Base-by-base conservation (phyloP, 768 basidiomycete species). In the Clitopilus passeckerianus region DNA sequence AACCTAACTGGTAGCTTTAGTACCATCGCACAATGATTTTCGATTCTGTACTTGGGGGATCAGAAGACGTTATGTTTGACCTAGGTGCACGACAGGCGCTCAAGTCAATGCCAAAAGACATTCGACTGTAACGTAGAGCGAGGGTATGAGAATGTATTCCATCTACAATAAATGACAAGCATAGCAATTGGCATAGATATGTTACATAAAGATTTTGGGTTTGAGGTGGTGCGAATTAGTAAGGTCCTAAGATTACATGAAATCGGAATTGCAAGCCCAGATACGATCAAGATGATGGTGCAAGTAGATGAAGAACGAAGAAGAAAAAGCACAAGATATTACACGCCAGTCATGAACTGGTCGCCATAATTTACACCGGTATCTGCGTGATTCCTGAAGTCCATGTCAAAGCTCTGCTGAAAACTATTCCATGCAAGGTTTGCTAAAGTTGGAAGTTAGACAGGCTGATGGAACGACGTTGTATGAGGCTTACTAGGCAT, bases 31-130 rank as follows among this genome's bases (percentile, higher is more conserved):
- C 83, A 4, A 79, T 87, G 61, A 69, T 84, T 0, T 89, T 89
- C 66, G 88, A 89, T 65, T 74, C 91, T 1, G 74, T 91, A 20
- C 80, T 91, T 8, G 90, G 90, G 54, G 89, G 89, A 53, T 86
- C 86, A 59, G 83, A 86, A 66, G 85, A 86, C 60, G 86, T 88
- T 0, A 70, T 88, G 52, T 78, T 79, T 8, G 87, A 88, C 66
- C 73, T 88, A 9, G 87, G 87, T 56, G 86, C 87, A 1, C 77
- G 87, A 33, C 86, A 87, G 68, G 87, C 86, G 1, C 74, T 86
- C 63, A 75, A 83, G 53, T 73, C 71, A 12, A 87, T 89, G 81
- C 87, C 86, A 1, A 76, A 78, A 72, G 78, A 85, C 61, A 78
- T 78, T 30, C 78, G 86, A 54, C 71, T 91, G 61, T 91, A 68